phyloP scores from a whole-genome alignment of 345 rosid species.

The Xanthoceras sorbifolium region DNA sequence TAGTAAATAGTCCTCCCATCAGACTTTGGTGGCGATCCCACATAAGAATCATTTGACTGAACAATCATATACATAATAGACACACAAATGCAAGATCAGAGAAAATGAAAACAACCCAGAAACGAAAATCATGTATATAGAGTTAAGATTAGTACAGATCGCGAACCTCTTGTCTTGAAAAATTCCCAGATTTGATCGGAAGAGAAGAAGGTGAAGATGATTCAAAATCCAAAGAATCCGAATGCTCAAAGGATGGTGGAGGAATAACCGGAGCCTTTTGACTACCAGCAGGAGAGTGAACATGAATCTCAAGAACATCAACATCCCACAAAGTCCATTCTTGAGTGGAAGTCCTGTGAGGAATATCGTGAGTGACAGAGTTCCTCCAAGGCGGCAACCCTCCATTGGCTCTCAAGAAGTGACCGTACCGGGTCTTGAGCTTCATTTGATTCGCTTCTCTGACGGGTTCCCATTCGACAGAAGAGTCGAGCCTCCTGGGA shows the following conservation, averaged over 20 bases:
- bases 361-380: constrained; percentile 73
- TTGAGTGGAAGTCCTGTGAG: constrained; percentile 63
- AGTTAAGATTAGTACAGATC: not conserved
- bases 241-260: constrained; percentile 29
- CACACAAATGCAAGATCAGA: not conserved
- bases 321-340: constrained; percentile 77
- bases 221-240: constrained; percentile 47
- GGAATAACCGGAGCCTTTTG: constrained; percentile 13
- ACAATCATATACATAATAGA: not conserved
- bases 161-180: constrained; percentile 72
- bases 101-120: not conserved
- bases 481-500: constrained; percentile 51
- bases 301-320: constrained; percentile 56
- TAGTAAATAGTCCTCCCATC: constrained; percentile 86
- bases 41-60: constrained; percentile 68
- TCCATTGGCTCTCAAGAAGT: constrained; percentile 71
- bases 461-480: constrained; percentile 81
- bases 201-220: constrained; percentile 49
- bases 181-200: constrained; percentile 44
- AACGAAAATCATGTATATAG: not conserved
- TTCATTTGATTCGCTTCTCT: constrained; percentile 51
- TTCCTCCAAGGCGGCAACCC: constrained; percentile 81
- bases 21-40: constrained; percentile 64
- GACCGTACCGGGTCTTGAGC: constrained; percentile 60
- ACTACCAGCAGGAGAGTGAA: constrained; percentile 32